Evolutionary conservation across 2,329 filamentous ascomycete genomes (phyloP).

Genomic region (Mariannaea sp.): DNA sequence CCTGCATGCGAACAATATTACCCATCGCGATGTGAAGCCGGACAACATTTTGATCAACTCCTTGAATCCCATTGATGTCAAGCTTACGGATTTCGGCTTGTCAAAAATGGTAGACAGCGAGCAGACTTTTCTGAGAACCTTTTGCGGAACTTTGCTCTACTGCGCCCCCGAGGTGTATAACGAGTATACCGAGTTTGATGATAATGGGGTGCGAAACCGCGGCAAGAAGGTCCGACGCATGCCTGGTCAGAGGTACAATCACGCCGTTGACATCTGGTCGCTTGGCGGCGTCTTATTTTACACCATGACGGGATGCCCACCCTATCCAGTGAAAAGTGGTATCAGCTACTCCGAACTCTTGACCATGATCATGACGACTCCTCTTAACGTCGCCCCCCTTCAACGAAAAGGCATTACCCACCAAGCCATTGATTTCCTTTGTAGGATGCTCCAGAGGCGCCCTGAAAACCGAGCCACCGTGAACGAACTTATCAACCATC

Average conservation of each 20-base stretch:
- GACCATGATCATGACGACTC: constrained; percentile 81
- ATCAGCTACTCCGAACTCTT: constrained; percentile 80
- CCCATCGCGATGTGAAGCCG: constrained; percentile 97
- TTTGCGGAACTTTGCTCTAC: constrained; percentile 94
- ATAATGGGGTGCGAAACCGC: constrained; percentile 65
- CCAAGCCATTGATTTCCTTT: constrained; percentile 73
- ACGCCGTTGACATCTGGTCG: constrained; percentile 96
- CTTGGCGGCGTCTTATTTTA: constrained; percentile 91
- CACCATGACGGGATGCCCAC: constrained; percentile 76
- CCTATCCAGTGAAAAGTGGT: constrained; percentile 78
- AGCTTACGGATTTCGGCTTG: constrained; percentile 94
- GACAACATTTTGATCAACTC: constrained; percentile 92
- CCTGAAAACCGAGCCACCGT: constrained; percentile 79
- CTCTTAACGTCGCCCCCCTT: constrained; percentile 70
- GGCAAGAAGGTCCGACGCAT: constrained; percentile 66
- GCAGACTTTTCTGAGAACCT: constrained; percentile 92
- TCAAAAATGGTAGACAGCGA: constrained; percentile 92
- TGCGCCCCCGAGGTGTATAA: constrained; percentile 97
- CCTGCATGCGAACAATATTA: constrained; percentile 85
- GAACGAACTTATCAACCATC: constrained; percentile 68
- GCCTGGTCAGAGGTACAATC: constrained; percentile 74
- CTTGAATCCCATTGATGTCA: constrained; percentile 75
- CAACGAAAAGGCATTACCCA: constrained; percentile 62
- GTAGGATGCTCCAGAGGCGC: constrained; percentile 79
- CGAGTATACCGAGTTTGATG: constrained; percentile 70